These are phyloP conservation scores for Mucor lusitanicus DNA, from an alignment of 371 early-diverging fungal species.

Conservation along the genomic window DNA sequence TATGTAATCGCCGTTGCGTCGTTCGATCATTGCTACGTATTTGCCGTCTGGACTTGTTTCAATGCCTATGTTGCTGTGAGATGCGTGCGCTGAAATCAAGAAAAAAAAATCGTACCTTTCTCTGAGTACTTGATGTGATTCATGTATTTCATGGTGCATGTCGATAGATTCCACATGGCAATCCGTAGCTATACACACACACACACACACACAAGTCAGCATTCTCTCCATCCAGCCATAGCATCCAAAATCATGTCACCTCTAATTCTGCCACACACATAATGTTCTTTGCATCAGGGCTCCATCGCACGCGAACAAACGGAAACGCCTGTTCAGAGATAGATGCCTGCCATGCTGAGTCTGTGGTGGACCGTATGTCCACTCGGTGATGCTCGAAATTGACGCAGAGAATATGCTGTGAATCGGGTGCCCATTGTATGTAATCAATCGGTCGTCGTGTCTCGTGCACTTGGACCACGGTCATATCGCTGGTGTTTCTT, in stretches of 20 bases:
- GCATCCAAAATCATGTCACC: constrained; percentile 26
- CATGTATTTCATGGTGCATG: constrained; percentile 9
- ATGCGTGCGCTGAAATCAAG: too few species aligned
- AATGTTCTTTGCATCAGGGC: constrained; percentile 63
- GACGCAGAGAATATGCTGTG: constrained; percentile 58
- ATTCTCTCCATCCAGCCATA: too few species aligned
- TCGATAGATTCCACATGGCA: constrained; percentile 25
- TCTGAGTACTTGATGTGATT: constrained; percentile 19
- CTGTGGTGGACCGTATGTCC: constrained; percentile 64
- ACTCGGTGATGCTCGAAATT: constrained; percentile 52
- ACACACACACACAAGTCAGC: background rate
- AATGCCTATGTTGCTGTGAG: constrained; percentile 37
- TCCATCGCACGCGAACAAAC: constrained; percentile 60
- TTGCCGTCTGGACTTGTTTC: constrained; percentile 65
- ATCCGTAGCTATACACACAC: constrained; percentile 9
- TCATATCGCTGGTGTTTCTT: constrained; percentile 36
- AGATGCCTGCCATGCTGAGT: constrained; percentile 65
- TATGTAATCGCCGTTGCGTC: constrained; percentile 63
- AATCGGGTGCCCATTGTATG: constrained; percentile 72
- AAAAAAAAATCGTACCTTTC: constrained; percentile 2
- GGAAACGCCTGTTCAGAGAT: constrained; percentile 69
- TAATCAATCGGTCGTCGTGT: constrained; percentile 53
- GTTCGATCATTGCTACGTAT: constrained; percentile 68
- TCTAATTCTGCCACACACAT: constrained; percentile 69
- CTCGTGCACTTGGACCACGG: constrained; percentile 64